Percentiles rank a stretch among this genome's conserved stretches.
These are phyloP conservation scores for Stachybotrys echinatus DNA, from an alignment of 2,329 filamentous ascomycete genomes.

Conservation along the genomic window DNA sequence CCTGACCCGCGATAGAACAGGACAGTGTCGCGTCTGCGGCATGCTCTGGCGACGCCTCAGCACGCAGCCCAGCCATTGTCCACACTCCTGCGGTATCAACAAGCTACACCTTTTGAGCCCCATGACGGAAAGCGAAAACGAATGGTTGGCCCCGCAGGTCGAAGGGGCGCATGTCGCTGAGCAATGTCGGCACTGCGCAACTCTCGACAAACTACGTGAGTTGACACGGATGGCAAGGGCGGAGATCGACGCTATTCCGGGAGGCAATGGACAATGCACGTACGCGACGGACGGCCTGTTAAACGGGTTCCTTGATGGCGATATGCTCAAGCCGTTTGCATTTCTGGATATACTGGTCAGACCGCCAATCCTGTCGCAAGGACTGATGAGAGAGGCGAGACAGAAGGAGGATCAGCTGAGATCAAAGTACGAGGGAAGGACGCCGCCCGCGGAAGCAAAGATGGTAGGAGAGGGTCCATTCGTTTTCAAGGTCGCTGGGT, in stretches of 20 bases:
- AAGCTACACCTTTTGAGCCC: background rate
- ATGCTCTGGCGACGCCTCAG: slow-evolving; percentile 1
- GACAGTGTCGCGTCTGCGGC: slow-evolving; percentile 1
- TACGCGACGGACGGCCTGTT: slow-evolving; percentile 6
- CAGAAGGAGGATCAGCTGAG: background rate
- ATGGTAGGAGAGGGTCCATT: background rate
- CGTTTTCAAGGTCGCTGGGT: background rate
- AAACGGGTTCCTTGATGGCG: slow-evolving; percentile 1
- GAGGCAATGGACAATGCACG: background rate
- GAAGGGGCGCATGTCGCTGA: background rate
- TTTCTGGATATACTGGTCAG: background rate
- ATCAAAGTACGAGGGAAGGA: background rate
- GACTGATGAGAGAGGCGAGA: background rate
- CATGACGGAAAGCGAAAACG: slow-evolving; percentile 1
- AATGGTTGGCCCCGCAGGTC: slow-evolving; percentile 2
- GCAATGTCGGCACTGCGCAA: slow-evolving; percentile 2
- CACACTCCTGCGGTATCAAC: background rate
- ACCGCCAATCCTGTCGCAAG: background rate
- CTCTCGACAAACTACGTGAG: slow-evolving; percentile 1
- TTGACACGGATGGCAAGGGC: background rate
- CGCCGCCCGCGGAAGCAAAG: background rate
- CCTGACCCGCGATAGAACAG: background rate
- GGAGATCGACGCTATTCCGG: background rate
- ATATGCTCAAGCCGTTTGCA: background rate
- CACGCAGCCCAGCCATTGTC: background rate